Evolutionary conservation across 2,329 filamentous ascomycete species (phyloP), one percentile per base, ranked within the genome.

Genomic region (Hirsutella thompsonii): DNA sequence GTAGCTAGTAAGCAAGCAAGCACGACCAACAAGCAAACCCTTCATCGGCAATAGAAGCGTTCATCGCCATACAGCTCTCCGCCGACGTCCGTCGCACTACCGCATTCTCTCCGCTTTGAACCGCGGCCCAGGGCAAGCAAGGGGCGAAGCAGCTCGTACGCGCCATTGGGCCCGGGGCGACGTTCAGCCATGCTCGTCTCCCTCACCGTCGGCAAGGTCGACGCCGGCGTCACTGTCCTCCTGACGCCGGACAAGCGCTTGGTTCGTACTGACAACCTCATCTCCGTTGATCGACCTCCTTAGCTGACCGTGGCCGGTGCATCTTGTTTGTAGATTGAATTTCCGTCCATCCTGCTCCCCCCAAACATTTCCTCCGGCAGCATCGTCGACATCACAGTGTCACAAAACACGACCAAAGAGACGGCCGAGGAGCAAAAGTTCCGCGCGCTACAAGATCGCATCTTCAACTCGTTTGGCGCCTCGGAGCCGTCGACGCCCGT

Each of bases 171-270:
- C 14, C 32, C 32, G 32, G 16, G 32, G 19, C 36, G 16, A n/a
- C 16, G 18, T 18, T 28, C 13, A 43, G 42, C 60, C 39, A 96
- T 98, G 92, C 75, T 96, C 57, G 86, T 98, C 66, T 96, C 92
- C 51, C 75, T 98, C 59, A 96, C 90, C 39, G 92, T 98, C 64
- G 92, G 92, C 71, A 98, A 98, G 70, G 92, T 98, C 66, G 92
- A 98, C 66, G 92, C 92, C 55, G 92, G 92, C 65, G 90, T 98
- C 59, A 94, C 92, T 38, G 92, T 98, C 47, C 81, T 98, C 42
- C 70, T 98, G 57, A 98, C 92, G 37, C 84, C 94, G 59, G 92
- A 98, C 64, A 96, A 96, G 66, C 82, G 92, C 59, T 74, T 98
- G 55, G 90, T 95, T 77, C 56, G 81, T 42, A 20, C 11, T 19